phyloP scores from a whole-genome alignment of 345 rosid genomes.

The Euclidium syriacum region DNA sequence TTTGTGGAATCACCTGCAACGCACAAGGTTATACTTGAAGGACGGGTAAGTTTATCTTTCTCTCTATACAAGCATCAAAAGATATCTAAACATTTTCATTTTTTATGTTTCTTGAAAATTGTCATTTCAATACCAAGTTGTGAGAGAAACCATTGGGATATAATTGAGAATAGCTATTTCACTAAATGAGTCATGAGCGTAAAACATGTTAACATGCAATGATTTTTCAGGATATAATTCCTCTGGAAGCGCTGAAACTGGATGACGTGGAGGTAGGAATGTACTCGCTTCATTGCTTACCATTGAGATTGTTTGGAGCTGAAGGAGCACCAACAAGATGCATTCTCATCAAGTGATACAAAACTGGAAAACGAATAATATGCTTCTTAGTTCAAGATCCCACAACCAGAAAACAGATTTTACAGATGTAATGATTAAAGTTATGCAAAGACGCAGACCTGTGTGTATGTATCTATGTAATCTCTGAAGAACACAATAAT shows the following conservation, averaged over 20 bases:
- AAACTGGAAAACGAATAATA: neutral
- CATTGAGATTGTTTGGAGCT: conserved; percentile 55
- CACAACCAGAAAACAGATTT: neutral
- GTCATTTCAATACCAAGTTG: no score
- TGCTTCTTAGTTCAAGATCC: conserved; percentile 3
- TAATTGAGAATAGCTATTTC: neutral
- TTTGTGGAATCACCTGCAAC: conserved; percentile 37
- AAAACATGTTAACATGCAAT: neutral
- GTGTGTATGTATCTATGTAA: neutral
- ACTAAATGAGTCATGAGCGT: neutral
- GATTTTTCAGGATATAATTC: conserved; percentile 55
- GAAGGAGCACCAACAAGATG: conserved; percentile 75
- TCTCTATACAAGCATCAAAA: neutral
- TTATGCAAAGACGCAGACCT: neutral
- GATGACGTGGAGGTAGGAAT: conserved; percentile 53
- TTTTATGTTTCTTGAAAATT: neutral
- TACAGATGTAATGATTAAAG: neutral
- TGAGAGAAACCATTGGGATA: neutral
- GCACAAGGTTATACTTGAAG: conserved; percentile 25
- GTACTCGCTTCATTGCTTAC: conserved; percentile 71
- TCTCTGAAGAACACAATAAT: neutral
- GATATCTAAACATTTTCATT: neutral
- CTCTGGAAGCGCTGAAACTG: conserved; percentile 63
- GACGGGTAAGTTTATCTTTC: conserved; percentile 25
- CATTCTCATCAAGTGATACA: conserved; percentile 54